These are phyloP conservation scores for Aspergillus oerlinghausenensis DNA, from an alignment of 2,329 filamentous ascomycete genomes.

Conservation along the genomic window DNA sequence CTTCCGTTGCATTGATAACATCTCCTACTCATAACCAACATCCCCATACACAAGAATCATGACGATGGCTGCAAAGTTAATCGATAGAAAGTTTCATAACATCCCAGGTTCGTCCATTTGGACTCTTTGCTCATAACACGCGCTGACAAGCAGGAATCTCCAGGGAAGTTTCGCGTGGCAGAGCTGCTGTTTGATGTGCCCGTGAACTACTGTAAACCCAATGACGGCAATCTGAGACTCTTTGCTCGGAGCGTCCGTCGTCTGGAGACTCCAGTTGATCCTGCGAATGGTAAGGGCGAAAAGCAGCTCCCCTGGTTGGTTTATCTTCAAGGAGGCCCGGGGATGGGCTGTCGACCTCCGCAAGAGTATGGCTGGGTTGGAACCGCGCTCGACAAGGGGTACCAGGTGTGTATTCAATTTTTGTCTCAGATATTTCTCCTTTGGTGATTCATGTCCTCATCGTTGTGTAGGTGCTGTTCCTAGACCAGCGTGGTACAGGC, in stretches of 20 bases:
- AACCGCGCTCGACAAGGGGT: slow-evolving; percentile 69
- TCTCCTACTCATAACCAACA: background rate
- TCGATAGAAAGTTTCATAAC: slow-evolving; percentile 34
- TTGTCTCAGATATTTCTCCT: background rate
- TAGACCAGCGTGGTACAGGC: slow-evolving; percentile 91
- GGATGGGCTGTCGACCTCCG: slow-evolving; percentile 69
- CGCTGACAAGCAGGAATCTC: slow-evolving; percentile 7
- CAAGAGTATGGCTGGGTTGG: slow-evolving; percentile 69
- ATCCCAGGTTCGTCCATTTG: slow-evolving; percentile 29
- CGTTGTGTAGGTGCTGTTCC: slow-evolving; percentile 54
- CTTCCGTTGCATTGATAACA: background rate
- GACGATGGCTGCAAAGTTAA: slow-evolving; percentile 35
- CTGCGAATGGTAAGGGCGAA: slow-evolving; percentile 34
- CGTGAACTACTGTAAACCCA: slow-evolving; percentile 65
- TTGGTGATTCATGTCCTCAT: background rate
- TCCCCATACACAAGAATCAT: background rate
- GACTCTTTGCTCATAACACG: background rate
- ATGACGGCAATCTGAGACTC: slow-evolving; percentile 60
- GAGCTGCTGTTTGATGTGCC: slow-evolving; percentile 87
- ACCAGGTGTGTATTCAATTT: slow-evolving; percentile 54
- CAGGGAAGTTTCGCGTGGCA: slow-evolving; percentile 69
- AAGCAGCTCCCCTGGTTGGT: slow-evolving; percentile 57
- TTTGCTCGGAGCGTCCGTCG: slow-evolving; percentile 73
- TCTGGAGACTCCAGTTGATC: slow-evolving; percentile 47
- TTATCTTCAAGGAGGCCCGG: slow-evolving; percentile 83